phyloP scores from a whole-genome alignment of 1,284 basidiomycete genomes.

The Ceratobasidium sp. region DNA sequence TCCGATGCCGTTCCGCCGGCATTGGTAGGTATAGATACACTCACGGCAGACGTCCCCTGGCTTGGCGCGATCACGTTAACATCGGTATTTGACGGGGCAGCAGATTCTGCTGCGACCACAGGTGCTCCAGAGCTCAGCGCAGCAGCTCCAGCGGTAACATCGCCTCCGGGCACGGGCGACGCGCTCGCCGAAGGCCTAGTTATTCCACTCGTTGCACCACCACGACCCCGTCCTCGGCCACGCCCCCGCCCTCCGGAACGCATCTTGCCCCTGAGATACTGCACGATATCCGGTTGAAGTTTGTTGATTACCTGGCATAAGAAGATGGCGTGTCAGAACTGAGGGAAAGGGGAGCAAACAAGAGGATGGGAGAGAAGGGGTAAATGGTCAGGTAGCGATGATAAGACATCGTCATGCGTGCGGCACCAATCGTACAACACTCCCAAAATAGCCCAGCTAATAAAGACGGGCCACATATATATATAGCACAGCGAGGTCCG shows the following conservation, averaged over 20 bases:
- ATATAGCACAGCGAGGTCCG: not conserved
- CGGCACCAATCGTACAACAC: not conserved
- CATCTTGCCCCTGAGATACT: constrained; percentile 35
- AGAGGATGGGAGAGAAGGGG: not conserved
- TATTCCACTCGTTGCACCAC: constrained; percentile 1
- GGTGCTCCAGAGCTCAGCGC: not conserved
- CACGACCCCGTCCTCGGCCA: constrained; percentile 20
- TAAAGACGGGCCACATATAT: not conserved
- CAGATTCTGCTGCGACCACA: not conserved
- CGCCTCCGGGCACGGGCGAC: constrained; percentile 7
- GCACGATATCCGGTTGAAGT: constrained; percentile 24
- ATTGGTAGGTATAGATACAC: not conserved
- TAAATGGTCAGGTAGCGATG: not conserved
- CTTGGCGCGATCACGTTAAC: not conserved
- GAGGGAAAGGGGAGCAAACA: not conserved
- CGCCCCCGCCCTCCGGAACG: constrained; percentile 20
- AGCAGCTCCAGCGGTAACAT: not conserved
- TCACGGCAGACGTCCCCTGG: not conserved
- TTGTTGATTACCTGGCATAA: constrained; percentile 22
- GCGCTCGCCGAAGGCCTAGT: constrained; percentile 5
- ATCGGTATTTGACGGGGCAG: not conserved
- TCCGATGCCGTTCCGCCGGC: not conserved
- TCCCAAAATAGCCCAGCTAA: not conserved
- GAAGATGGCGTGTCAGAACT: not conserved
- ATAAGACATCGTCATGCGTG: not conserved